Conservation (phyloP, 1,284 basidiomycete genomes). For the Mycosarcoma mackinlayi region DNA sequence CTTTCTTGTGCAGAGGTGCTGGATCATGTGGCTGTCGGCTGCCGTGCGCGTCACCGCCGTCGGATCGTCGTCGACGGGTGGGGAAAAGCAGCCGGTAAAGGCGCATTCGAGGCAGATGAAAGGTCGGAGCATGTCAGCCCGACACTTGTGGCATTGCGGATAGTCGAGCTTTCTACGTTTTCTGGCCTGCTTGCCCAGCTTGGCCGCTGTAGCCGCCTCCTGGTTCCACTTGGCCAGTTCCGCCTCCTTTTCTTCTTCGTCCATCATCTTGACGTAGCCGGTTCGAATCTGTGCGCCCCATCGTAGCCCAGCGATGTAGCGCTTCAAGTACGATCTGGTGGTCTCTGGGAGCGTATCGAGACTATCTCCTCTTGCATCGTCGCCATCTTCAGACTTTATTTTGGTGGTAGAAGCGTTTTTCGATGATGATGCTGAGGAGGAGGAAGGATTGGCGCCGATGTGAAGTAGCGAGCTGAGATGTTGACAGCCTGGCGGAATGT, state of each 20-base stretch:
- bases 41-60: constrained; percentile 15
- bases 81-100: constrained; percentile 56
- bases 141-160: constrained; percentile 58
- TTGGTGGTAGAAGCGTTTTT: constrained; percentile 10
- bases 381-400: constrained; percentile 41
- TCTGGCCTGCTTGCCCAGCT: constrained; percentile 30
- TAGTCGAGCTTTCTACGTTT: constrained; percentile 52
- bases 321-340: constrained; percentile 32
- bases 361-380: constrained; percentile 17
- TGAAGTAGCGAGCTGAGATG: constrained; percentile 32
- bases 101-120: constrained; percentile 66
- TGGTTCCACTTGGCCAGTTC: constrained; percentile 15
- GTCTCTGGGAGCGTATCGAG: constrained; percentile 23
- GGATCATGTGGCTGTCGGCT: constrained; percentile 43
- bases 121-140: constrained; percentile 56
- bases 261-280: constrained; percentile 50
- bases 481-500: constrained; percentile 39
- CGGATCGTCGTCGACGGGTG: constrained; percentile 26
- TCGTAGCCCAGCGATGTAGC: constrained; percentile 57
- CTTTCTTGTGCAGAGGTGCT: constrained; percentile 24
- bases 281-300: constrained; percentile 56
- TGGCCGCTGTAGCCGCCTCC: constrained; percentile 22
- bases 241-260: constrained; percentile 45
- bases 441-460: constrained; percentile 12
- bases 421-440: too few species aligned